phyloP scores from a whole-genome alignment of 2,329 filamentous ascomycete species.

The Septoria petroselini region DNA sequence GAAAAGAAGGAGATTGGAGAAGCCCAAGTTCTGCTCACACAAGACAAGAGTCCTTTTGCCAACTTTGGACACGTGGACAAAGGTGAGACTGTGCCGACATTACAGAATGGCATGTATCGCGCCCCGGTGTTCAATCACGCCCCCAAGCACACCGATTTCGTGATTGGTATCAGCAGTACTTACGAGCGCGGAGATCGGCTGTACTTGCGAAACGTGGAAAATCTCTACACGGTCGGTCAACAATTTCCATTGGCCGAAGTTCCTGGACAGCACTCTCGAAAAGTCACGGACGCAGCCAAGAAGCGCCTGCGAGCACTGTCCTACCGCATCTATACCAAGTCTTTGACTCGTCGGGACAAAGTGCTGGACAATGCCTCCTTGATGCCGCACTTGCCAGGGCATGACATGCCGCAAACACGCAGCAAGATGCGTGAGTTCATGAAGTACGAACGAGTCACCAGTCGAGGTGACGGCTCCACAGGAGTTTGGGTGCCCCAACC shows the following conservation, averaged over 20 bases:
- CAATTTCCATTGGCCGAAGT: slow-evolving; percentile 89
- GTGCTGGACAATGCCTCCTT: slow-evolving; percentile 65
- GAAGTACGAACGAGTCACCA: slow-evolving; percentile 81
- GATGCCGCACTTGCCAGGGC: slow-evolving; percentile 77
- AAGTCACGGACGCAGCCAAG: slow-evolving; percentile 95
- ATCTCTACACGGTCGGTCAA: slow-evolving; percentile 87
- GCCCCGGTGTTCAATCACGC: slow-evolving; percentile 89
- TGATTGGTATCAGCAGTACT: slow-evolving; percentile 79
- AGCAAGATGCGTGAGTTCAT: slow-evolving; percentile 98
- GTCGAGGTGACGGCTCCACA: slow-evolving; percentile 52
- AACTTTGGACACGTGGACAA: slow-evolving; percentile 91
- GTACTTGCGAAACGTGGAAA: slow-evolving; percentile 84
- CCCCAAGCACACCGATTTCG: slow-evolving; percentile 74
- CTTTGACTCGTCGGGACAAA: slow-evolving; percentile 70
- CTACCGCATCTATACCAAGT: slow-evolving; percentile 80
- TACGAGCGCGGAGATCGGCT: slow-evolving; percentile 73
- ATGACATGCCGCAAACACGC: slow-evolving; percentile 90
- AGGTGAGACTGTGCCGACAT: slow-evolving; percentile 82
- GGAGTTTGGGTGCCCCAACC: slow-evolving; percentile 80
- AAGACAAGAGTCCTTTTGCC: slow-evolving; percentile 94
- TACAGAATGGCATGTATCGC: slow-evolving; percentile 94
- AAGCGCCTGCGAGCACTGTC: slow-evolving; percentile 95
- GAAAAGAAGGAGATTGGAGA: slow-evolving; percentile 85
- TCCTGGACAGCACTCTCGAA: slow-evolving; percentile 87
- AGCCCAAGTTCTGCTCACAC: slow-evolving; percentile 78